Base-by-base conservation (phyloP, 148 eudicot genomes). In the Rhododendron henanense region DNA sequence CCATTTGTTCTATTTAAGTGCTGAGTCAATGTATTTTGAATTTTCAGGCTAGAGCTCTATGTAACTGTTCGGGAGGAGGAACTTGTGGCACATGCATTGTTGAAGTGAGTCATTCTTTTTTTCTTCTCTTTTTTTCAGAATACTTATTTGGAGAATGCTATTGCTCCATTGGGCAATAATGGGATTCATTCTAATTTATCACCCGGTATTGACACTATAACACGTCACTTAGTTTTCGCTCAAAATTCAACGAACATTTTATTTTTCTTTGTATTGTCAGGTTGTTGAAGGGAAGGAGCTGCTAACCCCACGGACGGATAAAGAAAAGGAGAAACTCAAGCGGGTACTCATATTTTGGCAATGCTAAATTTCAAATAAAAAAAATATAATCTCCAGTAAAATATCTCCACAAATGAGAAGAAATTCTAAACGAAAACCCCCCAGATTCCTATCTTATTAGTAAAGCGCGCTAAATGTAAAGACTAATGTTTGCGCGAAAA, bases 71-170 rank as follows among this genome's bases (percentile, higher is more conserved):
- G 9, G 96, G 98, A 87, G 94, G 93, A 84, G 99, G 96, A 85
- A 96, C 95, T 13, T 96, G 98, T 87, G 99, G 88, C 39, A 90
- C 96, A 33, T 96, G 99, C 92, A 86, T 93, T 61, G 99, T 96
- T 14, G 99, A 96, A 98, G 98, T 96, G 76, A 89, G 21, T 57
- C 18, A 1, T 39, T 37, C 31, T 47, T 5, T 5, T 57, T 59
- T 5, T 19, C 0, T 8, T 63, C 23, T 8, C 1, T 23, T 63
- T 7, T 23, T 1, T 23, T 63, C 71, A n/a, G 4, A 63, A 61
- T 23, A 61, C 2, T 59, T 61, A 7, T 8, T 10, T 63, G 71
- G 8, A 63, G 13, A 63, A 63, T n/a, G 67, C n/a, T 6, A 59
- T 59, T 6, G 21, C 67, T 59, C 7, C 2, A 63, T 8, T 1